Percentiles rank a stretch among this genome's conserved stretches.
phyloP scores from a whole-genome alignment of 108 stramenopile species.

The Nitzschia sp. region DNA sequence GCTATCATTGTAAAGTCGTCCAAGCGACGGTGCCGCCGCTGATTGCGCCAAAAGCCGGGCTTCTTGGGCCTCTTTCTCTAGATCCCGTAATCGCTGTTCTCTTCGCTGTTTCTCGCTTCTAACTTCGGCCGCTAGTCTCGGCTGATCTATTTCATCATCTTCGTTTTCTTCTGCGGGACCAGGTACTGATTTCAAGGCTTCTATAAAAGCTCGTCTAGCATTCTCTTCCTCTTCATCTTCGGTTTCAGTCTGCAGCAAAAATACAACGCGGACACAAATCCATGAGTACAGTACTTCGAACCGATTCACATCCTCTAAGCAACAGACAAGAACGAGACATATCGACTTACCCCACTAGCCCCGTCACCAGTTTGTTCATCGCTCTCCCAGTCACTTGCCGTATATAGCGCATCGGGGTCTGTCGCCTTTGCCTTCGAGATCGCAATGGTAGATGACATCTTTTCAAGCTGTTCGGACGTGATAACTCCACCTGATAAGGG shows the following conservation, averaged over 20 bases:
- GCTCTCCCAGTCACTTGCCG: slow-evolving; percentile 77
- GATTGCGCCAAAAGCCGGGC: slow-evolving; percentile 52
- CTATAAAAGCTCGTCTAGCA: slow-evolving; percentile 79
- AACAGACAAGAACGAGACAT: background rate
- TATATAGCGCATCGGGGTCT: slow-evolving; percentile 42
- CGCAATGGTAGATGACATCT: slow-evolving; percentile 32
- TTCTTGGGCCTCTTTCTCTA: slow-evolving; percentile 72
- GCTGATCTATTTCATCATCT: slow-evolving; percentile 31
- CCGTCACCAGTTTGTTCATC: slow-evolving; percentile 18
- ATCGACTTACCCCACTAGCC: slow-evolving; percentile 25
- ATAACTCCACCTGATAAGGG: slow-evolving; percentile 48
- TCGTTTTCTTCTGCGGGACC: slow-evolving; percentile 22
- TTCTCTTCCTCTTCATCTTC: slow-evolving; percentile 83
- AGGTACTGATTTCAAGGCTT: slow-evolving; percentile 65
- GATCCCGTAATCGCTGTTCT: slow-evolving; percentile 60
- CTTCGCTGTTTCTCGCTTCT: slow-evolving; percentile 82
- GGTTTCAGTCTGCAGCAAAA: slow-evolving; percentile 2
- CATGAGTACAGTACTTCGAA: too few relatives aligned
- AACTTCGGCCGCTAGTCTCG: slow-evolving; percentile 61
- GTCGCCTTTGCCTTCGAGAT: slow-evolving; percentile 20
- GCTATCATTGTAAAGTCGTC: slow-evolving; percentile 77
- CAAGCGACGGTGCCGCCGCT: slow-evolving; percentile 62
- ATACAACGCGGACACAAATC: too few relatives aligned
- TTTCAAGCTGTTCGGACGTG: slow-evolving; percentile 43
- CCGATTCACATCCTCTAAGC: too few relatives aligned